phyloP scores from a whole-genome alignment of 345 rosid species.

The Mercurialis annua region DNA sequence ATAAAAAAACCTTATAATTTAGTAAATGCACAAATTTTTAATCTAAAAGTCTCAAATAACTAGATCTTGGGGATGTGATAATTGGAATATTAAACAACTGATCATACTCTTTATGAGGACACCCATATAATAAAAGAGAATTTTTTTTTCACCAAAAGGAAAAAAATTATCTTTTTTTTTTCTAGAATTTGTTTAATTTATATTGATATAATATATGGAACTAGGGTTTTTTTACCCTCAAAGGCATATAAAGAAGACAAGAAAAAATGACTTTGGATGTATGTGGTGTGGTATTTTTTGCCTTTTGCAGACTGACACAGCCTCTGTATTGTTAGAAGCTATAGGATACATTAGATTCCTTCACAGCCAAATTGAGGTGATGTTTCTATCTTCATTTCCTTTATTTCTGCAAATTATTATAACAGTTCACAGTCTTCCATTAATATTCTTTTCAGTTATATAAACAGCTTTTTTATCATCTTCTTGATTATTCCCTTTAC shows the following conservation, averaged over 20 bases:
- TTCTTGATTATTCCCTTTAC: conserved; percentile 15
- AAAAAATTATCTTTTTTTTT: background rate
- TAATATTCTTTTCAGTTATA: conserved; percentile 22
- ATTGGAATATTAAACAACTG: background rate
- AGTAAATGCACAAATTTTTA: too few species aligned
- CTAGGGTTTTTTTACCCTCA: background rate
- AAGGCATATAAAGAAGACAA: conserved; percentile 20
- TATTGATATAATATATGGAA: background rate
- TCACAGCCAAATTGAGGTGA: conserved; percentile 32
- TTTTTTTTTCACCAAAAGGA: background rate
- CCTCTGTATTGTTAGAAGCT: conserved; percentile 30
- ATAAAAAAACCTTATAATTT: too few species aligned
- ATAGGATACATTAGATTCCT: conserved; percentile 34
- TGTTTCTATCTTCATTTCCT: conserved; percentile 18
- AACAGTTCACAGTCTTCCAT: conserved; percentile 13
- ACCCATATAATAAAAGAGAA: background rate
- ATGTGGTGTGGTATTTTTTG: conserved; percentile 24
- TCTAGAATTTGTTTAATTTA: background rate
- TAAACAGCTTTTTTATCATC: background rate
- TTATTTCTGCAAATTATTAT: conserved; percentile 31
- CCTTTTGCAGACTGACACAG: conserved; percentile 32
- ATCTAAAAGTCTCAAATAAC: too few species aligned
- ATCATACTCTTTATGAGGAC: background rate
- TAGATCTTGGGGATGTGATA: background rate
- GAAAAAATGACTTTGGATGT: conserved; percentile 26